Conservation (phyloP, 495 filamentous ascomycete species). For the Aspergillus cristatus region DNA sequence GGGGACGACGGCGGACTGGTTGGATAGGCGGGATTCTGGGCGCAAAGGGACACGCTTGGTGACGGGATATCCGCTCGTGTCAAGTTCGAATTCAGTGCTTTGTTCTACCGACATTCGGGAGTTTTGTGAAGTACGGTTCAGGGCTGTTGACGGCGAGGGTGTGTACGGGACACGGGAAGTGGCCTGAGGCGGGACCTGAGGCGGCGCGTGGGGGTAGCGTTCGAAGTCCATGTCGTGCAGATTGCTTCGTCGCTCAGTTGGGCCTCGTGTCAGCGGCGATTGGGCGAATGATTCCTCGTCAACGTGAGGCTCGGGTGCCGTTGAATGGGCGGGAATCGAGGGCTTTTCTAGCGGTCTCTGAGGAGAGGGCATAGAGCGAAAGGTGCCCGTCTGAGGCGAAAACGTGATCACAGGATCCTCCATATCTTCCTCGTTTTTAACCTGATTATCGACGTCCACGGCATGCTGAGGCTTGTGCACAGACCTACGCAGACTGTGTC, state of each 20-base stretch:
- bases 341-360: conserved; percentile 16
- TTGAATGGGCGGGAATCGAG: conserved; percentile 7
- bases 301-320: conserved; percentile 1
- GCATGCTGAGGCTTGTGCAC: conserved; percentile 4
- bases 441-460: conserved; percentile 17
- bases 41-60: conserved; percentile 29
- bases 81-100: not conserved
- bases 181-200: too few species aligned
- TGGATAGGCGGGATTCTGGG: conserved; percentile 14
- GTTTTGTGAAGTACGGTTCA: conserved; percentile 1
- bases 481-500: too few species aligned
- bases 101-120: conserved; percentile 1
- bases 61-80: conserved; percentile 8
- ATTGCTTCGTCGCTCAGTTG: too few species aligned
- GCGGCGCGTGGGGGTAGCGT: not conserved
- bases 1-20: conserved; percentile 18
- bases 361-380: conserved; percentile 37
- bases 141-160: not conserved
- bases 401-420: conserved; percentile 35
- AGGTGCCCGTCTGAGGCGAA: conserved; percentile 42
- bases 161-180: too few species aligned
- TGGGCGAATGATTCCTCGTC: not conserved
- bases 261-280: too few species aligned
- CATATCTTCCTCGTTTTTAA: conserved; percentile 19
- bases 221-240: not conserved